These are phyloP conservation scores for Citrus medica DNA, from an alignment of 345 rosid genomes.

Conservation along the genomic window DNA sequence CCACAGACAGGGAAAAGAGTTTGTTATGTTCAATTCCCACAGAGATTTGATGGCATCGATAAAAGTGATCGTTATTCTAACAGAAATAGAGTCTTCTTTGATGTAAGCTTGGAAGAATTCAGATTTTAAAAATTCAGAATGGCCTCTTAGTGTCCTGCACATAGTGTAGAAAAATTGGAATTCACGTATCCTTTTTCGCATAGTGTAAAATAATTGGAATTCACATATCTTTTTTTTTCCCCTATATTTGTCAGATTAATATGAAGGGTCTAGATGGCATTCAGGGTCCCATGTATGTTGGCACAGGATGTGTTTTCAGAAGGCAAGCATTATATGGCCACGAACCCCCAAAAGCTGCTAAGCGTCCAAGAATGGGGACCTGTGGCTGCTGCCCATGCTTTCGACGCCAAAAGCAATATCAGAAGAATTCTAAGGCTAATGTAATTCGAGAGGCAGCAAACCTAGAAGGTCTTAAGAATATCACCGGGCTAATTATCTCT, in stretches of 20 bases:
- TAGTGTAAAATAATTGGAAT: background rate
- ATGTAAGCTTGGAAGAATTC: constrained; percentile 38
- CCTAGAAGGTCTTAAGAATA: constrained; percentile 49
- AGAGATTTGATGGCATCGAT: constrained; percentile 89
- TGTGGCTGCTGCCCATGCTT: constrained; percentile 94
- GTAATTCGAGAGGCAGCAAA: constrained; percentile 43
- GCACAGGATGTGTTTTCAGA: constrained; percentile 94
- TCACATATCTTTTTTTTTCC: background rate
- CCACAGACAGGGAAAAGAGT: constrained; percentile 80
- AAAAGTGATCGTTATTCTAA: constrained; percentile 83
- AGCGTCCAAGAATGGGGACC: constrained; percentile 91
- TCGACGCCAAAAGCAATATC: constrained; percentile 50
- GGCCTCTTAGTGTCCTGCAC: background rate
- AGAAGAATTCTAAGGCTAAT: constrained; percentile 40
- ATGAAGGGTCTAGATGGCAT: constrained; percentile 87
- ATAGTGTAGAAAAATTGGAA: background rate
- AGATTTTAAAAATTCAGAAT: background rate
- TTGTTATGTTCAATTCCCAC: constrained; percentile 90
- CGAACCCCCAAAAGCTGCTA: constrained; percentile 81
- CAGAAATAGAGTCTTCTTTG: constrained; percentile 86
- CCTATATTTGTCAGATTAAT: constrained; percentile 41
- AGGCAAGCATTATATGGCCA: constrained; percentile 92
- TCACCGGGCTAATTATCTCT: background rate
- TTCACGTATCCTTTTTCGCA: background rate
- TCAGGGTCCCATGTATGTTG: constrained; percentile 95